A percentile compares a stretch with the other conserved stretches of the same genome.
These are phyloP conservation scores for Daldinia caldariorum DNA, from an alignment of 495 filamentous ascomycete species.

Conservation along the genomic window DNA sequence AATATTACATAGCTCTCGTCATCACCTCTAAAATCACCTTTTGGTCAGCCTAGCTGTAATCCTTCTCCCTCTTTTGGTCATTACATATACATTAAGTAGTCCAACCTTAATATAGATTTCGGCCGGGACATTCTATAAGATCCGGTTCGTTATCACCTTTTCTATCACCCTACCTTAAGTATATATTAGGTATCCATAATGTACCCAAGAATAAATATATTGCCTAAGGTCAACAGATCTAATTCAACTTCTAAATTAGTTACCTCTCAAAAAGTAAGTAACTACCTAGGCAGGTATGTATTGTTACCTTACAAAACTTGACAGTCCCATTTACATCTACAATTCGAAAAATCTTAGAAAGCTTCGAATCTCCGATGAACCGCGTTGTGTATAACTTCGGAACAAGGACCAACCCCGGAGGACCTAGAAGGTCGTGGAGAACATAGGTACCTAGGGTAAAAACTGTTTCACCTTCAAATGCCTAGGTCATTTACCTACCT, in stretches of 20 bases:
- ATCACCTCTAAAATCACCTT: slow-evolving; percentile 25
- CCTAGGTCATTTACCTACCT: too few relatives aligned
- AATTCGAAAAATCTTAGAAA: background rate
- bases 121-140: slow-evolving; percentile 5
- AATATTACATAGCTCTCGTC: slow-evolving; percentile 39
- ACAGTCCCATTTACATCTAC: background rate
- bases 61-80: slow-evolving; percentile 27
- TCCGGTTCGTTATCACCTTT: slow-evolving; percentile 13
- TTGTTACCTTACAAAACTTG: background rate
- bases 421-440: slow-evolving; percentile 14
- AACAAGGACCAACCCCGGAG: slow-evolving; percentile 1
- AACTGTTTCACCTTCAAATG: slow-evolving; percentile 32
- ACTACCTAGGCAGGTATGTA: background rate
- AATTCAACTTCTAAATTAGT: background rate
- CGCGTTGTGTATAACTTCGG: background rate
- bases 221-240: background rate
- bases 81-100: slow-evolving; percentile 3
- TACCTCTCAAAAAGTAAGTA: background rate
- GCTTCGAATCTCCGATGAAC: background rate
- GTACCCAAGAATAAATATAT: slow-evolving; percentile 9
- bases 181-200: background rate
- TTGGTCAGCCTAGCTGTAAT: slow-evolving; percentile 27
- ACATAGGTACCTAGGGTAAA: slow-evolving; percentile 6
- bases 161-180: too few relatives aligned
- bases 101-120: slow-evolving; percentile 26